phyloP scores from a whole-genome alignment of 176 grass and related monocot species.

The Oryza meyeriana region DNA sequence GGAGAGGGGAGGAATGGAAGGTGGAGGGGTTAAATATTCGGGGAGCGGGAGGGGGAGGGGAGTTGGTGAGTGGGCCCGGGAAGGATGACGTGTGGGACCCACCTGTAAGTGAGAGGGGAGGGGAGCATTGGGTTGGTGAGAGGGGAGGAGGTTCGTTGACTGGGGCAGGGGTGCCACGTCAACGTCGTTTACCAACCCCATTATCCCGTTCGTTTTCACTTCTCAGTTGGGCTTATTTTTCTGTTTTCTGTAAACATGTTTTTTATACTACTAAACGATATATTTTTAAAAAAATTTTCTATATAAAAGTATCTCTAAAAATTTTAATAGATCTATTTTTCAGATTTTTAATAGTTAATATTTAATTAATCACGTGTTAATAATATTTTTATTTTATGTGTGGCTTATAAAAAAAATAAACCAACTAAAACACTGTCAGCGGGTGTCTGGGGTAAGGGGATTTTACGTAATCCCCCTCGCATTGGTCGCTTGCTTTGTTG shows the following conservation, averaged over 20 bases:
- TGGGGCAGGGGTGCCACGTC: conserved; percentile 1
- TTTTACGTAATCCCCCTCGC: background rate
- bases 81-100: background rate
- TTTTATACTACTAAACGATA: too few species aligned
- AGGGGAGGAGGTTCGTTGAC: conserved; percentile 34
- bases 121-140: conserved; percentile 41
- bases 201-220: too few species aligned
- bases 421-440: too few species aligned
- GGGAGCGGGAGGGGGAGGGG: background rate
- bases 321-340: too few species aligned
- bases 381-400: too few species aligned
- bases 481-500: background rate
- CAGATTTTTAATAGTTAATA: too few species aligned
- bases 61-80: background rate
- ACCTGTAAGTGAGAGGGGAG: background rate
- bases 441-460: background rate
- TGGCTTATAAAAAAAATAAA: too few species aligned
- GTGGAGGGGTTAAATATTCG: conserved; percentile 29
- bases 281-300: too few species aligned
- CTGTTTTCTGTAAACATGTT: too few species aligned
- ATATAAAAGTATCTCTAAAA: too few species aligned
- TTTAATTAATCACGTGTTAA: too few species aligned
- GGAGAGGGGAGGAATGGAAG: conserved; percentile 19
- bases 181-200: conserved; percentile 47
- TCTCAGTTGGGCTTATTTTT: too few species aligned